These are phyloP conservation scores for Pseudoneurospora amorphoporcata DNA, from an alignment of 495 filamentous ascomycete species.

Conservation along the genomic window DNA sequence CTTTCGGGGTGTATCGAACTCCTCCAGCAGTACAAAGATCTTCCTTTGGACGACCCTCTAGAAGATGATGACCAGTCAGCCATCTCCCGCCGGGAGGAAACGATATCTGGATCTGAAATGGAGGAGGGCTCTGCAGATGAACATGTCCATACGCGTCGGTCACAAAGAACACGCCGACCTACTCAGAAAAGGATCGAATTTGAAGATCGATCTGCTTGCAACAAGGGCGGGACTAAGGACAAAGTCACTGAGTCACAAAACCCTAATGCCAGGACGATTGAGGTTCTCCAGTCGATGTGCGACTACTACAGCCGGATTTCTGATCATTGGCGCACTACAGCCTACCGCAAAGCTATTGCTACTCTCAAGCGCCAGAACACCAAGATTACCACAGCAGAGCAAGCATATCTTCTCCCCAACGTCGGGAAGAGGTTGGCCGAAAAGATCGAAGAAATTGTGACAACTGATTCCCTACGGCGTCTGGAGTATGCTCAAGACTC, in stretches of 20 bases:
- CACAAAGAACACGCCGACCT: not conserved
- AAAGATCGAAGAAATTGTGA: slow-evolving; percentile 87
- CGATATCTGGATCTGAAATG: slow-evolving; percentile 5
- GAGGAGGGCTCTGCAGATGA: slow-evolving; percentile 17
- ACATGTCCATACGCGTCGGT: slow-evolving; percentile 11
- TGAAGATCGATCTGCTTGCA: slow-evolving; percentile 35
- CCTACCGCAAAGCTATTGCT: slow-evolving; percentile 72
- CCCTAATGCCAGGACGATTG: slow-evolving; percentile 68
- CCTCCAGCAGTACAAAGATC: slow-evolving; percentile 23
- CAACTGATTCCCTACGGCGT: slow-evolving; percentile 61
- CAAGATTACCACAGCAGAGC: slow-evolving; percentile 55
- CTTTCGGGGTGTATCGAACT: slow-evolving; percentile 24
- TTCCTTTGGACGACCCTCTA: slow-evolving; percentile 28
- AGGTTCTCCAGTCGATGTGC: slow-evolving; percentile 70
- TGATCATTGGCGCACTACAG: slow-evolving; percentile 71
- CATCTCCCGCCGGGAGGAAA: slow-evolving; percentile 5
- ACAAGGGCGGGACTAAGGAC: slow-evolving; percentile 29
- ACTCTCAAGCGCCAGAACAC: slow-evolving; percentile 56
- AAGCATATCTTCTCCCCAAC: slow-evolving; percentile 58
- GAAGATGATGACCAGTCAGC: slow-evolving; percentile 20
- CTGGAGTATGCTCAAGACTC: slow-evolving; percentile 58
- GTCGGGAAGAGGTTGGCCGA: slow-evolving; percentile 69
- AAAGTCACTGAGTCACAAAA: slow-evolving; percentile 8
- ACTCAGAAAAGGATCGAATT: slow-evolving; percentile 14
- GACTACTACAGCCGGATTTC: slow-evolving; percentile 65